Evolutionary conservation across 2,329 filamentous ascomycete genomes (phyloP), one percentile per base, ranked within the genome.

Genomic region (Teratosphaeria destructans): DNA sequence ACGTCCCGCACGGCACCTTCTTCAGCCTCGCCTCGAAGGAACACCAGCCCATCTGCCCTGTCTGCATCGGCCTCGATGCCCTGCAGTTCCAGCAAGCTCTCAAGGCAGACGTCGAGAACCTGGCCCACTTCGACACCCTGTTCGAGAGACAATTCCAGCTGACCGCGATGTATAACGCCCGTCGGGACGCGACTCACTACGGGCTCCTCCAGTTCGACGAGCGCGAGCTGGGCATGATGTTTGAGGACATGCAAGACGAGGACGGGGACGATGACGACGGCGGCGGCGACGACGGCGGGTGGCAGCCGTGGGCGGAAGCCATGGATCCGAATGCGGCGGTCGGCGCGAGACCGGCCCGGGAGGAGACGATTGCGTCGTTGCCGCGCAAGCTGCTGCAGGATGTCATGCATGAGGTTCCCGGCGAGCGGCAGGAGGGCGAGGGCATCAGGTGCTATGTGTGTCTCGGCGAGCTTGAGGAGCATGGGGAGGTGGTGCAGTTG

Each of bases 141-240:
- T 49, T 49, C 2, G 43, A 49, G 4, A 49, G 43, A 23, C 16
- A 49, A 11, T 49, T 49, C 43, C 43, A 49, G 19, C 43, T 49
- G 2, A 49, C 43, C 27, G 23, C 43, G 12, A 47, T 47, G 43
- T 58, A 59, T 52, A 57, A 55, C 35, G 14, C 56, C 23, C 59
- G 57, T 55, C 61, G 58, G 34, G 8, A 54, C 16, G 39, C 56
- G 14, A 56, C 64, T 61, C 62, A 26, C 65, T 47, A 68, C 53
- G n/a, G 49, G 4, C 66, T 66, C 61, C 39, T 55, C 16, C 67
- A 70, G 27, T 66, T 67, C 52, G 67, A 70, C 49, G 67, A 69
- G 65, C 64, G 67, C 12, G 60, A 66, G 56, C 69, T 67, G 66
- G 67, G 65, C 10, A 55, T 61, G 14, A 57, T 55, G 10, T 69